These are phyloP conservation scores for Diplodia mutila DNA, from an alignment of 2,329 filamentous ascomycete genomes.

Conservation along the genomic window DNA sequence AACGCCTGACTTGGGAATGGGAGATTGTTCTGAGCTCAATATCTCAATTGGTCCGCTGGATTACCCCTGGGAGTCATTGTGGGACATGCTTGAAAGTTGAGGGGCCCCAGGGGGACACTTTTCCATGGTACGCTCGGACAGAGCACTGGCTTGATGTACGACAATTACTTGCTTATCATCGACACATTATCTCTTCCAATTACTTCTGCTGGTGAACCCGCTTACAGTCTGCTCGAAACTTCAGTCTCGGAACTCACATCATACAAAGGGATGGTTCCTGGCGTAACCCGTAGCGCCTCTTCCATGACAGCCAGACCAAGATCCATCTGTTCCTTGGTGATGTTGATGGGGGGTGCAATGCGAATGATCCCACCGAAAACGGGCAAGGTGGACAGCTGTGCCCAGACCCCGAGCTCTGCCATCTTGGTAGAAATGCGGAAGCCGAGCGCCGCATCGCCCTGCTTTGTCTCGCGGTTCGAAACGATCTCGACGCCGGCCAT, in stretches of 20 bases:
- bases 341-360: conserved; percentile 64
- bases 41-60: conserved; percentile 8
- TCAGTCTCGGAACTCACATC: neutral
- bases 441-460: conserved; percentile 53
- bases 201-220: too few relatives aligned
- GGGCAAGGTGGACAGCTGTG: conserved; percentile 59
- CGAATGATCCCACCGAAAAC: conserved; percentile 62
- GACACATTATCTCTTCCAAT: neutral
- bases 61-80: conserved; percentile 12
- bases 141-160: neutral
- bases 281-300: conserved; percentile 59
- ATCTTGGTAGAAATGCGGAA: conserved; percentile 53
- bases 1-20: neutral
- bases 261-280: conserved; percentile 41
- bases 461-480: conserved; percentile 53
- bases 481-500: conserved; percentile 65
- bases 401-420: conserved; percentile 59
- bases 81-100: conserved; percentile 19
- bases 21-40: neutral
- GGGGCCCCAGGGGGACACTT: neutral
- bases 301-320: conserved; percentile 61
- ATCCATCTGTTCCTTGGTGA: conserved; percentile 48
- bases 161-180: neutral
- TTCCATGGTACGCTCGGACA: neutral
- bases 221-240: neutral